Evolutionary conservation across 2,329 filamentous ascomycete species (phyloP).

Genomic region (Colletotrichum melonis): DNA sequence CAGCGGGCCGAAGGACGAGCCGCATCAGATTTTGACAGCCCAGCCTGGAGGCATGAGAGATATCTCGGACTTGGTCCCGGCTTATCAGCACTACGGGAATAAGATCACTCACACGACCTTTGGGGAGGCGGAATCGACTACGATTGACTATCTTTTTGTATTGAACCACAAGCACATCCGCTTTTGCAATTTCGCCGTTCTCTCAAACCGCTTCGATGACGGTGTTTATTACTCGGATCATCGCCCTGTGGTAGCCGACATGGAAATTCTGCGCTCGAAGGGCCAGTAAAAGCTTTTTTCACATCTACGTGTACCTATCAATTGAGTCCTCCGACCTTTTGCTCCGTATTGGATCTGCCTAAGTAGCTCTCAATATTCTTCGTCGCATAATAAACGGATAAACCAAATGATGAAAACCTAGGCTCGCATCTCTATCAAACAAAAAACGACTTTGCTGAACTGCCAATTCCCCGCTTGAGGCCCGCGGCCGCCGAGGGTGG

Average conservation of each 20-base stretch:
- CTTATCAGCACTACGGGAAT: slow-evolving; percentile 64
- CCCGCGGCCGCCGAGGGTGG: too few relatives aligned
- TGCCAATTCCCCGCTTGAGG: too few relatives aligned
- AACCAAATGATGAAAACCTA: too few relatives aligned
- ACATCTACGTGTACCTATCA: too few relatives aligned
- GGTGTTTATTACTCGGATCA: slow-evolving; percentile 73
- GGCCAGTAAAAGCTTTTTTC: too few relatives aligned
- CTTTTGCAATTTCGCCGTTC: slow-evolving; percentile 65
- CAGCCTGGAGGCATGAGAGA: slow-evolving; percentile 59
- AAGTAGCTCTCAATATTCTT: too few relatives aligned
- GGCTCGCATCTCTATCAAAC: too few relatives aligned
- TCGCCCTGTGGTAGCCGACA: slow-evolving; percentile 72
- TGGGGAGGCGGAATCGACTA: slow-evolving; percentile 53
- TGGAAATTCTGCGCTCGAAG: slow-evolving; percentile 39
- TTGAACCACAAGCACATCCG: slow-evolving; percentile 51
- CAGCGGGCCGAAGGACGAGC: slow-evolving; percentile 66
- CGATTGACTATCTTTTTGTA: slow-evolving; percentile 76
- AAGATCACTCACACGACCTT: slow-evolving; percentile 75
- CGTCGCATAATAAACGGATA: too few relatives aligned
- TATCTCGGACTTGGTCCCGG: slow-evolving; percentile 54
- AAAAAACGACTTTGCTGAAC: too few relatives aligned
- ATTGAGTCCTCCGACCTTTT: too few relatives aligned
- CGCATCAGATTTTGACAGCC: slow-evolving; percentile 67
- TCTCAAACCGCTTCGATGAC: slow-evolving; percentile 74
- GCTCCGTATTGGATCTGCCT: too few relatives aligned